Percentiles rank a stretch among this genome's conserved stretches.
These are phyloP conservation scores for Podila epigama DNA, from an alignment of 192 early-diverging fungal species.

Conservation along the genomic window DNA sequence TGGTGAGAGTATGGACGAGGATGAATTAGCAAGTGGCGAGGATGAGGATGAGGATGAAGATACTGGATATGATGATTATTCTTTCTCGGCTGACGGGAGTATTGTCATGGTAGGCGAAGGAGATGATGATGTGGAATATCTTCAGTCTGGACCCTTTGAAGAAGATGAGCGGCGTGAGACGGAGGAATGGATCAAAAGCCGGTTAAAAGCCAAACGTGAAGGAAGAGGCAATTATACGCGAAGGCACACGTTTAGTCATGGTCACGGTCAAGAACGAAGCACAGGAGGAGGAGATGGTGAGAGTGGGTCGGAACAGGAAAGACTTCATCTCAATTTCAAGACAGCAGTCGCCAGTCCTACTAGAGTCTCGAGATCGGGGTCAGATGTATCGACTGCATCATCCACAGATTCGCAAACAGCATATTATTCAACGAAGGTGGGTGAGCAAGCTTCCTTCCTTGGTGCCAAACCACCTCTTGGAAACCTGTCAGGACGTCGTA, in stretches of 20 bases:
- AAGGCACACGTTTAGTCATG: too few relatives aligned
- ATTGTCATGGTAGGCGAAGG: slow-evolving; percentile 45
- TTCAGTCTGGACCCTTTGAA: slow-evolving; percentile 9
- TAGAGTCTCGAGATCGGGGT: slow-evolving; percentile 8
- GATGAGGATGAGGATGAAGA: slow-evolving; percentile 16
- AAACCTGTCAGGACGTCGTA: too few relatives aligned
- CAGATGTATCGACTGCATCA: slow-evolving; percentile 13
- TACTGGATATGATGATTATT: slow-evolving; percentile 30
- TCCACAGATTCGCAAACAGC: slow-evolving; percentile 9
- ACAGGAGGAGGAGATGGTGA: too few relatives aligned
- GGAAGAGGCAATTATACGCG: background rate
- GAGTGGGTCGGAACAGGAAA: background rate
- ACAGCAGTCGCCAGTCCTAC: slow-evolving; percentile 22
- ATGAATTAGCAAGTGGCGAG: slow-evolving; percentile 29
- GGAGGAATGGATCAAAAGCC: slow-evolving; percentile 14
- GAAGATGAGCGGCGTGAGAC: slow-evolving; percentile 17
- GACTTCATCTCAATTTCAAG: background rate
- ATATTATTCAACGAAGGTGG: background rate
- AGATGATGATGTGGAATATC: slow-evolving; percentile 45
- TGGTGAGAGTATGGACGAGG: slow-evolving; percentile 32
- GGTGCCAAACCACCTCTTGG: too few relatives aligned
- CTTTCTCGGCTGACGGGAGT: slow-evolving; percentile 30
- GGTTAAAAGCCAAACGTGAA: background rate
- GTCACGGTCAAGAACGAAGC: too few relatives aligned
- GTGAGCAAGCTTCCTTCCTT: too few relatives aligned